Percentiles rank a stretch among this genome's conserved stretches.
Conservation (phyloP, 371 early-diverging fungal species). For the Mucor piriformis region DNA sequence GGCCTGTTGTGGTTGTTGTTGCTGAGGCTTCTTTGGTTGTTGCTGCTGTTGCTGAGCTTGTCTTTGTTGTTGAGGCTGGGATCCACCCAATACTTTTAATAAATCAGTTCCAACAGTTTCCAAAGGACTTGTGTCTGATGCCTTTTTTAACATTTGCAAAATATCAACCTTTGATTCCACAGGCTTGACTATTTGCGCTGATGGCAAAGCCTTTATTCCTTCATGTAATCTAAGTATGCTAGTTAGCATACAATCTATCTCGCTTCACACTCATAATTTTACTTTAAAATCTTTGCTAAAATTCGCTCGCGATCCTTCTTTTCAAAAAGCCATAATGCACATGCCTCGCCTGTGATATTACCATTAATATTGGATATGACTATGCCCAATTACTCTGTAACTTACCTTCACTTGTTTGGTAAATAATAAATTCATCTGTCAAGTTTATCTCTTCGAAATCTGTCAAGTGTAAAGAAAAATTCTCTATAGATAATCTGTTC, state of each 20-base stretch:
- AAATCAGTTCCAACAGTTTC: conserved; percentile 20
- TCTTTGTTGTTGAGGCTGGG: conserved; percentile 7
- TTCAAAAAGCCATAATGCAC: conserved; percentile 78
- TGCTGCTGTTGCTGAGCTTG: conserved; percentile 3
- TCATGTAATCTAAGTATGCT: conserved; percentile 27
- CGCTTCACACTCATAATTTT: conserved; percentile 7
- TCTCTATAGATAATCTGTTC: conserved; percentile 71
- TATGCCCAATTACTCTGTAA: not conserved
- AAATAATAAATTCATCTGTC: conserved; percentile 72
- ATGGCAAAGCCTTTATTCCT: conserved; percentile 31
- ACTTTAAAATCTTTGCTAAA: conserved; percentile 61
- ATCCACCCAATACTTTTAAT: conserved; percentile 7
- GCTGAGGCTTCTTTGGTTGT: conserved; percentile 14
- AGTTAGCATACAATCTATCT: conserved; percentile 4
- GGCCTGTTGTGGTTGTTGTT: conserved; percentile 6
- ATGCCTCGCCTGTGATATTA: conserved; percentile 44
- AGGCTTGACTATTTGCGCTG: conserved; percentile 9
- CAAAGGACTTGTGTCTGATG: conserved; percentile 10
- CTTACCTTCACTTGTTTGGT: conserved; percentile 63
- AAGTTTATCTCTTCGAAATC: conserved; percentile 66
- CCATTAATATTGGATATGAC: not conserved
- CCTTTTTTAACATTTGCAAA: conserved; percentile 35
- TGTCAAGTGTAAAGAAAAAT: conserved; percentile 58
- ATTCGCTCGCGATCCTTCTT: conserved; percentile 67
- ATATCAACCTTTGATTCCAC: conserved; percentile 31